phyloP scores from a whole-genome alignment of 192 early-diverging fungal genomes.

The Rhizophlyctis rosea region DNA sequence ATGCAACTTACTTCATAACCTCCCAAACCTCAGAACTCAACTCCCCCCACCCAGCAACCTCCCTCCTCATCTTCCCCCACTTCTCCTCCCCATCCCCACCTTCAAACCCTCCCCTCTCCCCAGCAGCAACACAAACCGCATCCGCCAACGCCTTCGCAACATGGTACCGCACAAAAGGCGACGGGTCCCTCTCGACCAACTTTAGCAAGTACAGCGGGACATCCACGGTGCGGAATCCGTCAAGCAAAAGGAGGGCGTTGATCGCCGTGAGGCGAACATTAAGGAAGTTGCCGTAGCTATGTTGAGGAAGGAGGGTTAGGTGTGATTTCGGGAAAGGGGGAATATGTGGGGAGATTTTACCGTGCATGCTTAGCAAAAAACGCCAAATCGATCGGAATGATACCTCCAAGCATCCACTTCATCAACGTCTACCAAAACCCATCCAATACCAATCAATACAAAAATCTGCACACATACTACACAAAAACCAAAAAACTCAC shows the following conservation, averaged over 20 bases:
- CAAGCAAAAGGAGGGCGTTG: slow-evolving; percentile 72
- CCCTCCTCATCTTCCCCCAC: neutral
- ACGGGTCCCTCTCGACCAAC: slow-evolving; percentile 62
- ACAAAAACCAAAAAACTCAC: slow-evolving; percentile 30
- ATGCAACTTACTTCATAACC: neutral
- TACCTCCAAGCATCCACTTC: slow-evolving; percentile 64
- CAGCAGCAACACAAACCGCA: neutral
- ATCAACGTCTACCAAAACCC: slow-evolving; percentile 38
- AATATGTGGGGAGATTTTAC: too few relatives aligned
- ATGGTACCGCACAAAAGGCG: slow-evolving; percentile 58
- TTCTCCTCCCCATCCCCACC: neutral
- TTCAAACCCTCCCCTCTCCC: neutral
- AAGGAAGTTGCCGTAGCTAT: slow-evolving; percentile 66
- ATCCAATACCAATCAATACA: neutral
- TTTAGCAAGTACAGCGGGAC: slow-evolving; percentile 55
- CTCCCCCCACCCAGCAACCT: neutral
- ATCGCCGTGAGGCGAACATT: slow-evolving; percentile 70
- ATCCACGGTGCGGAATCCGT: slow-evolving; percentile 48
- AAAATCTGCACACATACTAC: neutral
- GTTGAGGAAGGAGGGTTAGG: neutral
- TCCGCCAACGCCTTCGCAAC: slow-evolving; percentile 34
- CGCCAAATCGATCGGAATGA: slow-evolving; percentile 63
- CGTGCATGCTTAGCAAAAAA: slow-evolving; percentile 71
- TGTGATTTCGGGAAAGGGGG: neutral
- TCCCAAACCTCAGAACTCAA: neutral